phyloP scores from a whole-genome alignment of 139 green algal species.

The Closterium sp. region DNA sequence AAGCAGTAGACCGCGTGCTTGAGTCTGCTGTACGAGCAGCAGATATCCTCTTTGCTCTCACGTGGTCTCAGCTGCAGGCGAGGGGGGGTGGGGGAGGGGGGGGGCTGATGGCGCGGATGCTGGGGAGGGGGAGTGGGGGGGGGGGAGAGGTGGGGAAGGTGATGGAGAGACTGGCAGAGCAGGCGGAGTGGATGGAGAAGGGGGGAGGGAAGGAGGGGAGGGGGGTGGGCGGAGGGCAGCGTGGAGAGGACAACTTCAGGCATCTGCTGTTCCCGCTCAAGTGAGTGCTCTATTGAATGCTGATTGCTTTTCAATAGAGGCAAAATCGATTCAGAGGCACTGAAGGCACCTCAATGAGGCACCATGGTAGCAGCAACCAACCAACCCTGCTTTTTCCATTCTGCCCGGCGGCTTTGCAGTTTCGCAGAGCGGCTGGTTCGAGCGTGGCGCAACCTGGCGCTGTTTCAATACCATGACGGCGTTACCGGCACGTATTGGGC shows the following conservation, averaged over 20 bases:
- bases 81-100: not conserved
- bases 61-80: not conserved
- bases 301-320: too few species aligned
- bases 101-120: not conserved
- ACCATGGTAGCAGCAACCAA: too few species aligned
- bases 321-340: too few species aligned
- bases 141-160: not conserved
- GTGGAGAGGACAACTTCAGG: not conserved
- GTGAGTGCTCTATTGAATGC: not conserved
- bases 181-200: not conserved
- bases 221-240: not conserved
- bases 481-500: not conserved
- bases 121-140: not conserved
- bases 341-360: not conserved
- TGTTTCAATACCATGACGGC: slow-evolving; percentile 51
- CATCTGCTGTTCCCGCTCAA: not conserved
- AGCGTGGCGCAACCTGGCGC: too few species aligned
- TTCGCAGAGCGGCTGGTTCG: too few species aligned
- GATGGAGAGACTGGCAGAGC: not conserved
- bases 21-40: slow-evolving; percentile 29
- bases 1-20: slow-evolving; percentile 38
- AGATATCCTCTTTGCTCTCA: slow-evolving; percentile 27
- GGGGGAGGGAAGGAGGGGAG: not conserved
- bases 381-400: too few species aligned
- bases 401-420: too few species aligned